phyloP scores from a whole-genome alignment of 2,329 filamentous ascomycete species.

The Paecilomyces variotii region DNA sequence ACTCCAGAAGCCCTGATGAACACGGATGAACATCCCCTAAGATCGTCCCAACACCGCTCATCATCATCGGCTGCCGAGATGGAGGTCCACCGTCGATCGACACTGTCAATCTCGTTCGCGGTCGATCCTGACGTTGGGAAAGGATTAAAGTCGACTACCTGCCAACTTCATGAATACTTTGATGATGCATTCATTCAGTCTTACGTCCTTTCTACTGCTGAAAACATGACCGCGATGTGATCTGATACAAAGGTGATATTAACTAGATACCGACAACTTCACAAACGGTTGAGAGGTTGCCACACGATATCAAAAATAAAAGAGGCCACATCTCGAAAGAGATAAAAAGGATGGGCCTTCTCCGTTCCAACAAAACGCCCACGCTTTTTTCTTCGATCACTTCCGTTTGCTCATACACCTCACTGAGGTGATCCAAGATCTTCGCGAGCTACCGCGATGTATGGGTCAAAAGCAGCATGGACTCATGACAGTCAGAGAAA shows the following conservation, averaged over 20 bases:
- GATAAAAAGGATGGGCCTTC: neutral
- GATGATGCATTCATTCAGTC: neutral
- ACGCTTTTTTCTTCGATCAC: constrained; percentile 4
- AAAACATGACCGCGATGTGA: neutral
- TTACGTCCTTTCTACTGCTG: neutral
- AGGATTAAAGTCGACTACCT: neutral
- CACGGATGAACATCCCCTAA: neutral
- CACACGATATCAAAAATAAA: neutral
- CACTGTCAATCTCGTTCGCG: neutral
- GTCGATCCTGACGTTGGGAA: neutral
- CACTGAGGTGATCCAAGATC: neutral
- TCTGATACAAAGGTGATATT: neutral
- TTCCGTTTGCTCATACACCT: constrained; percentile 2
- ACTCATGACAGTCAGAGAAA: constrained; percentile 23
- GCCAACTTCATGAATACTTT: neutral
- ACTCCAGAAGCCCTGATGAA: neutral
- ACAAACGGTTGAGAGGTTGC: neutral
- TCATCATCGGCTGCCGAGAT: neutral
- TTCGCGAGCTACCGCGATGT: neutral
- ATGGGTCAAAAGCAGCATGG: constrained; percentile 20
- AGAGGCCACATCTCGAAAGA: neutral
- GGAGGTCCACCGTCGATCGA: neutral
- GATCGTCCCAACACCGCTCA: neutral
- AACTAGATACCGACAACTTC: neutral
- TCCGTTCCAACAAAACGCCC: constrained; percentile 4